Evolutionary conservation across 805 yeast species (phyloP).

Genomic region (Teunomyces kruisii): DNA sequence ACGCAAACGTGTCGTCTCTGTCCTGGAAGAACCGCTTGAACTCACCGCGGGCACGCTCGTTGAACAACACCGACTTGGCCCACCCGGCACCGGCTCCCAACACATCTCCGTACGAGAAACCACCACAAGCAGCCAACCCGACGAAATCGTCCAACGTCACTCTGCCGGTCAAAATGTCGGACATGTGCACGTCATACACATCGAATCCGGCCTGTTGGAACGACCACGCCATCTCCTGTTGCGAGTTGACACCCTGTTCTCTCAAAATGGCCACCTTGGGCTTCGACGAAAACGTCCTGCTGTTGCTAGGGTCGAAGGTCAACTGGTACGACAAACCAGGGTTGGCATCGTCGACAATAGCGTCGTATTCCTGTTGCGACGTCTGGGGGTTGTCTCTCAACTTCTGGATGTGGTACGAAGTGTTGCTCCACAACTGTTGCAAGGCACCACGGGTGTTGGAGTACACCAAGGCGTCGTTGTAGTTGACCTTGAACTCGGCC

Average conservation of each 20-base stretch:
- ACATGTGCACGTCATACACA: conserved; percentile 94
- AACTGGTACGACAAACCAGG: conserved; percentile 87
- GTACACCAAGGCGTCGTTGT: conserved; percentile 49
- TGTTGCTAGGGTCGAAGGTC: conserved; percentile 54
- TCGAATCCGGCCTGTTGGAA: conserved; percentile 94
- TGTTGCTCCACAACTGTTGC: conserved; percentile 82
- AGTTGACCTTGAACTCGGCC: conserved; percentile 45
- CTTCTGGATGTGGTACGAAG: conserved; percentile 87
- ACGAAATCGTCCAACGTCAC: conserved; percentile 75
- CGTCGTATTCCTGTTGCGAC: conserved; percentile 80
- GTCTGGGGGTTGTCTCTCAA: conserved; percentile 92
- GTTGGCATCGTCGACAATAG: conserved; percentile 75
- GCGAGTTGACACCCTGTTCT: conserved; percentile 98
- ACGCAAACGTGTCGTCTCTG: conserved; percentile 89
- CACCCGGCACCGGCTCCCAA: conserved; percentile 98
- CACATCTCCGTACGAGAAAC: conserved; percentile 98
- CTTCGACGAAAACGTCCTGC: conserved; percentile 26
- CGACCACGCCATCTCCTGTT: conserved; percentile 97
- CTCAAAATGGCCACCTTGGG: conserved; percentile 95
- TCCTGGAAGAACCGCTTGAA: conserved; percentile 80
- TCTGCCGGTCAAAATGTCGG: conserved; percentile 77
- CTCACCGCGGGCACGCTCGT: conserved; percentile 71
- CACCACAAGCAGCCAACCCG: conserved; percentile 98
- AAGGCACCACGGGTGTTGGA: conserved; percentile 62
- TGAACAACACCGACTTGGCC: conserved; percentile 94